A percentile compares a stretch with the other conserved stretches of the same genome.
Evolutionary conservation across 2,329 filamentous ascomycete genomes (phyloP).

Genomic region (Pseudocercospora cruenta): DNA sequence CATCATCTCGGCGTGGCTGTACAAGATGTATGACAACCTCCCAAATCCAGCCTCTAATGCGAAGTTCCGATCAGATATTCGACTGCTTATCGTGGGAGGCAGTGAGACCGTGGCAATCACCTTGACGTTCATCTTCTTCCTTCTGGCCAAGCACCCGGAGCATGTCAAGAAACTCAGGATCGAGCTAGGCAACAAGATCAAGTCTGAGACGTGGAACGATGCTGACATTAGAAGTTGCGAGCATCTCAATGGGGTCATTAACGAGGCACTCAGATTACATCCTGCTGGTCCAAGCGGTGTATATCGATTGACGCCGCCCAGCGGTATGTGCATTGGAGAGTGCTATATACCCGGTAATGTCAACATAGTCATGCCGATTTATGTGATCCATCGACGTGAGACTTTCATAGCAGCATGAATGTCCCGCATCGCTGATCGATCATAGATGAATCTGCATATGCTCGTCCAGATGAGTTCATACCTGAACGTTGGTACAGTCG

Average conservation of each 20-base stretch:
- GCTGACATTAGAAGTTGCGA: conserved; percentile 21
- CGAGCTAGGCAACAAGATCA: conserved; percentile 31
- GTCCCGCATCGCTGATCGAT: not conserved
- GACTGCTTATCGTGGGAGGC: conserved; percentile 15
- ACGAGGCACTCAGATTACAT: conserved; percentile 44
- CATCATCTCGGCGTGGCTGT: conserved; percentile 16
- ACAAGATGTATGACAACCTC: conserved; percentile 8
- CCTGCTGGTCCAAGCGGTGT: conserved; percentile 39
- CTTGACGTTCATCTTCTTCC: conserved; percentile 45
- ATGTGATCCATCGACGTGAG: conserved; percentile 31
- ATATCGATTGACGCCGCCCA: conserved; percentile 40
- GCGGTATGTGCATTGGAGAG: conserved; percentile 39
- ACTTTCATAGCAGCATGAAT: not conserved
- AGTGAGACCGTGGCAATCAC: conserved; percentile 45
- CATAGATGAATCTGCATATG: conserved; percentile 35
- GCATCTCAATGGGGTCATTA: conserved; percentile 42
- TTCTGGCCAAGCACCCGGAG: conserved; percentile 35
- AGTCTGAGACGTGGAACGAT: conserved; percentile 8
- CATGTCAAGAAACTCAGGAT: conserved; percentile 33
- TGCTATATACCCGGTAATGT: conserved; percentile 39
- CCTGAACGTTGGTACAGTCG: conserved; percentile 44
- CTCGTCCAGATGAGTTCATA: conserved; percentile 35
- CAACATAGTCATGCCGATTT: conserved; percentile 24
- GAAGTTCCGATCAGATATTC: conserved; percentile 1
- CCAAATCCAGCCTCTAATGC: conserved; percentile 7